Evolutionary conservation across 164 flowering plant species (phyloP).

Genomic region (Vitis rotundifolia): DNA sequence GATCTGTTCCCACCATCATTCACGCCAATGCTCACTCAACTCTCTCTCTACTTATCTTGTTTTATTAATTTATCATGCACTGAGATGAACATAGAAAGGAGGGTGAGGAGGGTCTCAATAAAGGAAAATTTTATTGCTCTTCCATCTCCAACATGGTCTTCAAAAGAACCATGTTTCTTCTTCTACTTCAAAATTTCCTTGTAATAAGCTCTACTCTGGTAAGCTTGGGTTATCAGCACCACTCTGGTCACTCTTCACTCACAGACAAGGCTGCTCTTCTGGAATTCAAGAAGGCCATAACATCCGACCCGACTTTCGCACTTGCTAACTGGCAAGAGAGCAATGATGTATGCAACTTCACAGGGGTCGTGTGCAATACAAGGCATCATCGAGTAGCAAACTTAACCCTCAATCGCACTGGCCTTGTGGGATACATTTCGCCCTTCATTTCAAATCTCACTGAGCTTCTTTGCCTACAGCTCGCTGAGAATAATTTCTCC

Average conservation of each 20-base stretch:
- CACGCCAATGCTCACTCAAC: background rate
- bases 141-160: slow-evolving; percentile 20
- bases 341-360: slow-evolving; percentile 39
- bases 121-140: background rate
- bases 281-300: slow-evolving; percentile 32
- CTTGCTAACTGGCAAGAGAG: slow-evolving; percentile 43
- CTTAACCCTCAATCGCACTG: slow-evolving; percentile 16
- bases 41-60: background rate
- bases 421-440: slow-evolving; percentile 32
- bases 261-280: slow-evolving; percentile 51
- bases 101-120: background rate
- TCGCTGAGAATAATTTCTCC: slow-evolving; percentile 27
- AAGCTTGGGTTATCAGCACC: slow-evolving; percentile 7
- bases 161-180: slow-evolving; percentile 15
- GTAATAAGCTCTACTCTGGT: background rate
- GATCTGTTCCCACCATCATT: background rate
- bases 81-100: background rate
- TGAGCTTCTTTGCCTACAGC: slow-evolving; percentile 25
- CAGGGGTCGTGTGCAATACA: slow-evolving; percentile 32
- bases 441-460: slow-evolving; percentile 45
- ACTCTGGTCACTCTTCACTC: slow-evolving; percentile 22
- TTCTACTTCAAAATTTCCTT: slow-evolving; percentile 26
- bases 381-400: slow-evolving; percentile 28
- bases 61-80: background rate
- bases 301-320: slow-evolving; percentile 27